Conservation (phyloP, 257 asterid genomes). For the Ballota nigra region DNA sequence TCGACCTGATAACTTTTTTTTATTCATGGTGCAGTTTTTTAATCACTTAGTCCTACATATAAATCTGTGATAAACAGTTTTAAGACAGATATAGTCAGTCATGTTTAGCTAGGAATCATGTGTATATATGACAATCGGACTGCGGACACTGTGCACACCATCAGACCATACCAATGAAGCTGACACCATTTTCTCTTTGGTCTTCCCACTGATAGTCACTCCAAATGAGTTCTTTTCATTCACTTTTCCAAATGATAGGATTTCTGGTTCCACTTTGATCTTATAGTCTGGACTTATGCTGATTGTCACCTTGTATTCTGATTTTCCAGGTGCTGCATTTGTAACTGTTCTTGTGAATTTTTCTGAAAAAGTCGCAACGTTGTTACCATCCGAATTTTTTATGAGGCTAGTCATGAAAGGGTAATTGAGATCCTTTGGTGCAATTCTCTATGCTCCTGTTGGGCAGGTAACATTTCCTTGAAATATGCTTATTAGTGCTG, state of each 20-base stretch:
- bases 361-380: not conserved
- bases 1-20: not conserved
- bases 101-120: not conserved
- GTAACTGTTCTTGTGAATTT: conserved; percentile 19
- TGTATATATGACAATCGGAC: conserved; percentile 13
- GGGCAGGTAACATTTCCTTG: conserved; percentile 9
- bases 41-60: not conserved
- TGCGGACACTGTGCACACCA: conserved; percentile 18
- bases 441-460: not conserved
- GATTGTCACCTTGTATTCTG: conserved; percentile 14
- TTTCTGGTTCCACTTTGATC: not conserved
- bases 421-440: conserved; percentile 9
- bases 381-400: not conserved
- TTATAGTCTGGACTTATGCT: not conserved
- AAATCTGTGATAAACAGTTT: not conserved
- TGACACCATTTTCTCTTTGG: conserved; percentile 8
- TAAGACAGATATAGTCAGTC: not conserved
- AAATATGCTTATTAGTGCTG: not conserved
- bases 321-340: conserved; percentile 13
- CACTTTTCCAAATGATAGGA: not conserved
- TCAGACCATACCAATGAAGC: conserved; percentile 30
- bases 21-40: too few species aligned
- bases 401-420: conserved; percentile 10
- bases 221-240: conserved; percentile 17
- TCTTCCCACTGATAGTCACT: conserved; percentile 16